Evolutionary conservation across 129 eudicot species (phyloP).

Genomic region (Chrysanthemum makinoi): DNA sequence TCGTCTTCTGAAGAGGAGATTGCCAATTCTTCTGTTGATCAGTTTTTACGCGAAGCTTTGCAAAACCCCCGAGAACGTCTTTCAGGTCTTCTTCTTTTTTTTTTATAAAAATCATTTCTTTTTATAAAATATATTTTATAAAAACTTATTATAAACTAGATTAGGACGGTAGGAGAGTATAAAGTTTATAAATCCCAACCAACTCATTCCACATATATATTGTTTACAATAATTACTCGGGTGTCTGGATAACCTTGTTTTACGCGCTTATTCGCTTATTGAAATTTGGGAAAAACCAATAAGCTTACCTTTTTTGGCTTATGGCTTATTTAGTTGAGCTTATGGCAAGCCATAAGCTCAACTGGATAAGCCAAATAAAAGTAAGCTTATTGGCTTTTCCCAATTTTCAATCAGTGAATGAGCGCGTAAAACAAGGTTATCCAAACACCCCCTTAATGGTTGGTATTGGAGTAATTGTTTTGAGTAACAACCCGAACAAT

Average conservation of each 20-base stretch:
- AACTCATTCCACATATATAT: no score
- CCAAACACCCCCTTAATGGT: neutral
- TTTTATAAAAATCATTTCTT: no score
- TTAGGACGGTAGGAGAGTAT: neutral
- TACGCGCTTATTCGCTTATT: neutral
- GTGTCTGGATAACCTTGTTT: neutral
- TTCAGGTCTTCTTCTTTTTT: constrained; percentile 35
- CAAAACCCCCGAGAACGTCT: constrained; percentile 96
- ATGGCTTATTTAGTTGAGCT: neutral
- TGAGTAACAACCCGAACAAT: neutral
- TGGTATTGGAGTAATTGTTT: neutral
- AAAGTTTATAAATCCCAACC: neutral
- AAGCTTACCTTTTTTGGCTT: neutral
- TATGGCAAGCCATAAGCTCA: neutral
- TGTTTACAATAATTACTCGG: neutral
- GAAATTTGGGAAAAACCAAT: neutral
- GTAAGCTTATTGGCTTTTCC: neutral
- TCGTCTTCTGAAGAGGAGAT: constrained; percentile 43
- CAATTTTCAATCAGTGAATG: neutral
- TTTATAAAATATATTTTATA: no score
- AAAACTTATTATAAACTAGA: no score
- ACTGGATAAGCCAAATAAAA: neutral
- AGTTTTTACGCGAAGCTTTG: constrained; percentile 83
- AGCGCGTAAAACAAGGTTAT: neutral
- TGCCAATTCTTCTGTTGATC: constrained; percentile 66